A percentile compares a stretch with the other conserved stretches of the same genome.
Conservation (phyloP, 1,139 yeast species). For the Lodderomyces oxycetoniae region DNA sequence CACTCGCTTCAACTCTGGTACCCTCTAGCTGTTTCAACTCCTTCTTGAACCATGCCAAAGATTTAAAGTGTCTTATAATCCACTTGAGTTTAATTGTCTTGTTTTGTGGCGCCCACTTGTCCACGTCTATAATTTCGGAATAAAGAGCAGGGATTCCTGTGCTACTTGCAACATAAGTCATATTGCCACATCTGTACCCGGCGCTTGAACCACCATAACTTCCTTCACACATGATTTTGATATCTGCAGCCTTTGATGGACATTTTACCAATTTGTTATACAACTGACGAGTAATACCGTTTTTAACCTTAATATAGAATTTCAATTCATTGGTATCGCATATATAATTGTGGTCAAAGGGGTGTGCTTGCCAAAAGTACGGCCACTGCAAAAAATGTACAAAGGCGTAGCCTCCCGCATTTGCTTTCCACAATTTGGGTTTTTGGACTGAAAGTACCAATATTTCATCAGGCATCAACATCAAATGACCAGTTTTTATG, state of each 20-base stretch:
- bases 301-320: slow-evolving; percentile 31
- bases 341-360: slow-evolving; percentile 25
- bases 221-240: slow-evolving; percentile 37
- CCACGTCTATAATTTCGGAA: slow-evolving; percentile 35
- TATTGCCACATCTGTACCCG: slow-evolving; percentile 27
- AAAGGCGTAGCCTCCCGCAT: slow-evolving; percentile 52
- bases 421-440: slow-evolving; percentile 36
- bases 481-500: slow-evolving; percentile 31
- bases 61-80: slow-evolving; percentile 42
- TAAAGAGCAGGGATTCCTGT: slow-evolving; percentile 43
- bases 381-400: slow-evolving; percentile 37
- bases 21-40: slow-evolving; percentile 22
- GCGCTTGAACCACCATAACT: slow-evolving; percentile 38
- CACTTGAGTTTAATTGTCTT: slow-evolving; percentile 29
- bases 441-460: slow-evolving; percentile 38
- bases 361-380: slow-evolving; percentile 43
- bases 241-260: slow-evolving; percentile 24
- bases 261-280: slow-evolving; percentile 25
- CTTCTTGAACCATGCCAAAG: slow-evolving; percentile 33
- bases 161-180: slow-evolving; percentile 43
- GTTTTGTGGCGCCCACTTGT: slow-evolving; percentile 18
- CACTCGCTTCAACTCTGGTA: neutral
- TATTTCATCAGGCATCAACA: slow-evolving; percentile 33
- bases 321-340: slow-evolving; percentile 19
- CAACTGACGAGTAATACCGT: slow-evolving; percentile 34